phyloP scores from a whole-genome alignment of 768 basidiomycete genomes.

The Auricularia sp. region DNA sequence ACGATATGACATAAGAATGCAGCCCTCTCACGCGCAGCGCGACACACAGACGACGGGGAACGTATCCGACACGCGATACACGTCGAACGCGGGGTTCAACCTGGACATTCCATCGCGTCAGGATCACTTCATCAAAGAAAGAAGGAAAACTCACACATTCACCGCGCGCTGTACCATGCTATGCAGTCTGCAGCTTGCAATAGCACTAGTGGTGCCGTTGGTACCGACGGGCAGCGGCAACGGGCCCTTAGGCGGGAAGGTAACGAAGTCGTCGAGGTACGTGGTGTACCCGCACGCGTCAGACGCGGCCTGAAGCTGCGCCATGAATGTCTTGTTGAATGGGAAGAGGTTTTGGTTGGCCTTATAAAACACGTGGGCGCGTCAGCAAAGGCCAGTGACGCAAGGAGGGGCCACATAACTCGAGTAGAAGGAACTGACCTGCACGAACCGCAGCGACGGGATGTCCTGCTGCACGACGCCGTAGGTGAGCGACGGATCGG shows the following conservation, averaged over 20 bases:
- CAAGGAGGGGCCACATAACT: slow-evolving; percentile 9
- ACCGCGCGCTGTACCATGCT: slow-evolving; percentile 41
- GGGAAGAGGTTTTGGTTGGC: slow-evolving; percentile 50
- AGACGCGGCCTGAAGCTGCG: slow-evolving; percentile 30
- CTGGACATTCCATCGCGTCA: slow-evolving; percentile 16
- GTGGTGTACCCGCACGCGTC: slow-evolving; percentile 26
- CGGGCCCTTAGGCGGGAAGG: slow-evolving; percentile 25
- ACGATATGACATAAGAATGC: not conserved
- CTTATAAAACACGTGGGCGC: slow-evolving; percentile 15
- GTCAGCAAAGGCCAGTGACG: too few species aligned
- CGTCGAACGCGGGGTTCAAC: slow-evolving; percentile 47
- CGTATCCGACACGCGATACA: slow-evolving; percentile 48
- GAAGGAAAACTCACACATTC: slow-evolving; percentile 28
- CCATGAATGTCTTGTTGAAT: slow-evolving; percentile 46
- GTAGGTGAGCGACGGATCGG: slow-evolving; percentile 14
- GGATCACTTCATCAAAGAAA: not conserved
- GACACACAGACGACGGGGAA: slow-evolving; percentile 37
- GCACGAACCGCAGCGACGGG: slow-evolving; percentile 14
- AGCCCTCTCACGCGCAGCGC: not conserved
- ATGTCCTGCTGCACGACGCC: slow-evolving; percentile 15
- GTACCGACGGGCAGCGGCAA: slow-evolving; percentile 23
- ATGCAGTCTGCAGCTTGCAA: slow-evolving; percentile 36
- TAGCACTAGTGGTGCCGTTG: slow-evolving; percentile 11
- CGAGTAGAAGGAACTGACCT: slow-evolving; percentile 3
- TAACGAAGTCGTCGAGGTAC: slow-evolving; percentile 25